Percentiles rank a stretch among this genome's conserved stretches.
Evolutionary conservation across 179 eudicot genomes (phyloP).

Genomic region (Camellia oleifera): DNA sequence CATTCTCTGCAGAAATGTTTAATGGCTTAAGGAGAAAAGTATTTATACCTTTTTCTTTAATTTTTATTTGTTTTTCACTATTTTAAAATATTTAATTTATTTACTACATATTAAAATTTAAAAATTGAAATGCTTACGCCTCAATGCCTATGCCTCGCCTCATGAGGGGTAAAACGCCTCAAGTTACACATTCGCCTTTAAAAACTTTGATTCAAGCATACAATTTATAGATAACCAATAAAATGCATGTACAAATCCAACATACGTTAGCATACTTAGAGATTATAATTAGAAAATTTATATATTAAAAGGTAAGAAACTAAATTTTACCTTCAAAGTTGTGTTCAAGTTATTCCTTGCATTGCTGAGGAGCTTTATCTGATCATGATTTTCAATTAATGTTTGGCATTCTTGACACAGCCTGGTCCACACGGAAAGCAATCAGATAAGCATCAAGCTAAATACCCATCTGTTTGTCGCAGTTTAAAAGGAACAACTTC

Average conservation of each 20-base stretch:
- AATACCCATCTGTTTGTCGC: background rate
- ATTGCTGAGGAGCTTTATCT: constrained; percentile 97
- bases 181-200: too few relatives aligned
- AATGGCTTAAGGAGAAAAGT: too few relatives aligned
- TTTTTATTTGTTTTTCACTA: too few relatives aligned
- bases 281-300: background rate
- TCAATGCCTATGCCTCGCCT: too few relatives aligned
- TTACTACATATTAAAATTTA: too few relatives aligned
- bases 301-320: constrained; percentile 3
- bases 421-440: constrained; percentile 42
- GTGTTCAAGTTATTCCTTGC: constrained; percentile 96
- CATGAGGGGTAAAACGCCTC: too few relatives aligned
- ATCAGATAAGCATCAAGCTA: constrained; percentile 18
- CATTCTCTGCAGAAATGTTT: too few relatives aligned
- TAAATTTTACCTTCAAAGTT: constrained; percentile 70
- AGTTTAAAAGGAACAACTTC: too few relatives aligned
- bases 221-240: background rate
- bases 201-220: background rate
- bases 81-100: too few relatives aligned
- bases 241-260: background rate
- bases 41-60: too few relatives aligned
- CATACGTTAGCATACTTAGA: too few relatives aligned
- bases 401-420: constrained; percentile 98
- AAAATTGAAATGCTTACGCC: too few relatives aligned
- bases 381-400: constrained; percentile 94